phyloP scores from a whole-genome alignment of 495 filamentous ascomycete genomes.

The Cercophora sp. region DNA sequence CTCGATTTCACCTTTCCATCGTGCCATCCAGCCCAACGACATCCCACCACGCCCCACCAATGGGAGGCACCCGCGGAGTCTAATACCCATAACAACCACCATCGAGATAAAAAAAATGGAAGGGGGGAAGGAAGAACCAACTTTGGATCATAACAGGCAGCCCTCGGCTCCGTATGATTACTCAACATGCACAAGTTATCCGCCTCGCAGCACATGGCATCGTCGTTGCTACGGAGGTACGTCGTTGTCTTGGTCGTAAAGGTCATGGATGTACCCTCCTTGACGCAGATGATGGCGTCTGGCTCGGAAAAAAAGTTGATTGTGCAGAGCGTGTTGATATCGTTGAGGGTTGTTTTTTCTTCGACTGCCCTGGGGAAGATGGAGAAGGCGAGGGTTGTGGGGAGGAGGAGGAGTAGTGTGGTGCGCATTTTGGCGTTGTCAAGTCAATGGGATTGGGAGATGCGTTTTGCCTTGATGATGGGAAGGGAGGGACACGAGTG shows the following conservation, averaged over 20 bases:
- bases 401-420: background rate
- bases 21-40: too few species aligned
- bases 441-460: too few species aligned
- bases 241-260: background rate
- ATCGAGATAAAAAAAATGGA: background rate
- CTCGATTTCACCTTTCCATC: too few species aligned
- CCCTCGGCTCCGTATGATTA: background rate
- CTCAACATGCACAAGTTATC: background rate
- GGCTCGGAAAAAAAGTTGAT: conserved; percentile 1
- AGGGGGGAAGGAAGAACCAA: background rate
- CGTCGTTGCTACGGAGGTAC: conserved; percentile 6
- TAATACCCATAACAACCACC: too few species aligned
- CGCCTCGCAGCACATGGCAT: conserved; percentile 2
- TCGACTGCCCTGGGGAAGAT: too few species aligned
- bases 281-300: conserved; percentile 1
- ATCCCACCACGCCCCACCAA: too few species aligned
- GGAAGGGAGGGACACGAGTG: too few species aligned
- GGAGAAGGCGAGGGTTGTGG: background rate
- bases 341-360: conserved; percentile 1
- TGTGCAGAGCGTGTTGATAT: conserved; percentile 2
- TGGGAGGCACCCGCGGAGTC: too few species aligned
- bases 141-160: conserved; percentile 3
- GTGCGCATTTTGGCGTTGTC: background rate
- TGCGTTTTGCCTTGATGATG: too few species aligned
- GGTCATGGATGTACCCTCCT: background rate